These are phyloP conservation scores for Panaeolus papilionaceus DNA, from an alignment of 768 basidiomycete genomes.

Conservation along the genomic window DNA sequence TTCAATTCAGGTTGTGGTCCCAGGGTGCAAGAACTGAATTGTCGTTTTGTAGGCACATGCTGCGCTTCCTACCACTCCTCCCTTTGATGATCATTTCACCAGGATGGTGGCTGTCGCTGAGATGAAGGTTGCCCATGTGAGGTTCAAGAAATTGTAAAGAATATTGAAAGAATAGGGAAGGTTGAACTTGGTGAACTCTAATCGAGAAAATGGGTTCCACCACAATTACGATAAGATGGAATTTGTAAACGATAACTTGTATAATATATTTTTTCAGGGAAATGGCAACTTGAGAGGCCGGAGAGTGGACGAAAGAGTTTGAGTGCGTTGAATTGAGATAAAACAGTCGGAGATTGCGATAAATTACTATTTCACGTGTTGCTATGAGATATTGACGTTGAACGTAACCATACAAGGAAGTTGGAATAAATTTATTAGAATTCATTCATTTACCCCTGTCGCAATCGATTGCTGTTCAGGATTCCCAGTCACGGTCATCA, in stretches of 20 bases:
- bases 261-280: neutral
- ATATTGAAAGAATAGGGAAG: neutral
- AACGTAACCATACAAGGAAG: too few species aligned
- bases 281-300: too few species aligned
- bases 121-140: constrained; percentile 7
- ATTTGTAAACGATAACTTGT: neutral
- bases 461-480: constrained; percentile 1
- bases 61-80: neutral
- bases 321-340: too few species aligned
- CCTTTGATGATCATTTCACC: constrained; percentile 5
- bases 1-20: neutral
- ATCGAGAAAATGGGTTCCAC: too few species aligned
- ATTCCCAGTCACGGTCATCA: neutral
- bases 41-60: neutral
- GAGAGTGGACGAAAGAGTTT: too few species aligned
- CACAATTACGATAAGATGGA: too few species aligned
- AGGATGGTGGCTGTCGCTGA: constrained; percentile 3
- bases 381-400: too few species aligned
- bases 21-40: neutral
- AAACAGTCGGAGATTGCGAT: too few species aligned
- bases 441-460: constrained; percentile 6
- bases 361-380: too few species aligned
- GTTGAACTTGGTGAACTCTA: neutral
- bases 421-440: neutral
- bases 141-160: constrained; percentile 8